Conservation (phyloP, 1,139 yeast species). For the Magnusiomyces suaveolens region DNA sequence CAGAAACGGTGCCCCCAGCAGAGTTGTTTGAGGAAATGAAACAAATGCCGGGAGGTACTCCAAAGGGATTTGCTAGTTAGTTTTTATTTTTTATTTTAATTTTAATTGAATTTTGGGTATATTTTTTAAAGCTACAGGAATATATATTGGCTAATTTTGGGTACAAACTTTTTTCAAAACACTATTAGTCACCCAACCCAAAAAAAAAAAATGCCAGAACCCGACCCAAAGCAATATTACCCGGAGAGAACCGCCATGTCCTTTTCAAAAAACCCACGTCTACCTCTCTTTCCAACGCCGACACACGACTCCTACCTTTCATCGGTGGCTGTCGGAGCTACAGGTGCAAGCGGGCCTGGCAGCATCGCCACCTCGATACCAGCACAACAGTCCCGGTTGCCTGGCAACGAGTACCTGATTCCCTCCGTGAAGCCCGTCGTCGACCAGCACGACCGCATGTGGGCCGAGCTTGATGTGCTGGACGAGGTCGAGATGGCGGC, state of each 20-base stretch:
- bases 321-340: neutral
- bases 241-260: constrained; percentile 4
- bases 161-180: no score
- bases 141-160: no score
- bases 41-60: constrained; percentile 1
- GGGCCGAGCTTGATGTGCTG: constrained; percentile 83
- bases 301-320: neutral
- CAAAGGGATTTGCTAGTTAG: neutral
- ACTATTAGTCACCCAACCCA: no score
- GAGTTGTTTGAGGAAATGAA: constrained; percentile 49
- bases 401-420: constrained; percentile 14
- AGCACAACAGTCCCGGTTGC: neutral
- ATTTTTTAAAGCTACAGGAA: no score
- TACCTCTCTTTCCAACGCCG: neutral
- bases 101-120: no score
- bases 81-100: no score
- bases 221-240: constrained; percentile 1
- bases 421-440: constrained; percentile 30
- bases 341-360: constrained; percentile 1
- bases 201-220: no score
- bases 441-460: constrained; percentile 53
- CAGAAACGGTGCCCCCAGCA: constrained; percentile 55
- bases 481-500: constrained; percentile 71
- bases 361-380: neutral
- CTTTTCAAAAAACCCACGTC: neutral